Evolutionary conservation across 1,139 yeast species (phyloP).

Genomic region (Geotrichum armillariae): DNA sequence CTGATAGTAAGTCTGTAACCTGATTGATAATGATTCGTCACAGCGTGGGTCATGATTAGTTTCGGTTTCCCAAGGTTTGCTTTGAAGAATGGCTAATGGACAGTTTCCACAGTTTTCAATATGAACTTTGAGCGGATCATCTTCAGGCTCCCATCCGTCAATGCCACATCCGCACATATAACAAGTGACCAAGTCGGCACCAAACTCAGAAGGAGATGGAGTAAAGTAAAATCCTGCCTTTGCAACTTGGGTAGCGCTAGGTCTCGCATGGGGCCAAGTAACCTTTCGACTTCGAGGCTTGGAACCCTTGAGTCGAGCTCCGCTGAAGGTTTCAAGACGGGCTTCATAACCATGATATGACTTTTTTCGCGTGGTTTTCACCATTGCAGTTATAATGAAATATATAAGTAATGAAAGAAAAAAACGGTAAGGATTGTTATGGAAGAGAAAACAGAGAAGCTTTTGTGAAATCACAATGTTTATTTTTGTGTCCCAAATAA

Average conservation of each 20-base stretch:
- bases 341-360: conserved; percentile 26
- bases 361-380: conserved; percentile 15
- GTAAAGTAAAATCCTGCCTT: conserved; percentile 65
- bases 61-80: conserved; percentile 30
- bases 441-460: neutral
- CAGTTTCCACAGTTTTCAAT: conserved; percentile 49
- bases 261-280: conserved; percentile 37
- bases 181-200: conserved; percentile 58
- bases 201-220: conserved; percentile 43
- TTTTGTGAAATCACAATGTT: neutral
- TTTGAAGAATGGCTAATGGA: conserved; percentile 40
- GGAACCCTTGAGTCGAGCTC: conserved; percentile 27
- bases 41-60: conserved; percentile 41
- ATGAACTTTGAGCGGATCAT: conserved; percentile 48
- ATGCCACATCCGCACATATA: conserved; percentile 52
- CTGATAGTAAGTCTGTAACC: conserved; percentile 53
- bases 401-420: neutral
- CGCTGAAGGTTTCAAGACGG: conserved; percentile 33
- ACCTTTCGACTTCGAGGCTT: conserved; percentile 29
- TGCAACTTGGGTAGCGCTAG: conserved; percentile 46
- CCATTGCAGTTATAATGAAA: conserved; percentile 4
- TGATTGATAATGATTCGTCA: conserved; percentile 43
- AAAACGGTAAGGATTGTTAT: too few relatives aligned
- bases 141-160: conserved; percentile 42
- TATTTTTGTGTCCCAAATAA: neutral